phyloP scores from a whole-genome alignment of 129 eudicot species.

The Gnaphalium uliginosum region DNA sequence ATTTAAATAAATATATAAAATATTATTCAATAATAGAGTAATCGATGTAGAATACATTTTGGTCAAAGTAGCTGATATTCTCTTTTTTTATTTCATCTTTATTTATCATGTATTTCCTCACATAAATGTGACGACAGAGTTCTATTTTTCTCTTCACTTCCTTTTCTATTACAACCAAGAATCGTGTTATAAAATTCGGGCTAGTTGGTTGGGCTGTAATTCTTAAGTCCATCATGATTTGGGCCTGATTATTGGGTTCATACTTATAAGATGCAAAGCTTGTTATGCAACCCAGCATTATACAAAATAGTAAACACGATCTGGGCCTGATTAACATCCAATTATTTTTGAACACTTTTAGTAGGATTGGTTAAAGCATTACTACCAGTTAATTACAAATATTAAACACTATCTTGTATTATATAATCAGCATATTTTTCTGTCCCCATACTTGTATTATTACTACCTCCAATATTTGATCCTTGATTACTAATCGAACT shows the following conservation, averaged over 20 bases:
- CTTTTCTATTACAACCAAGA: too few species aligned
- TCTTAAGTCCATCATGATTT: neutral
- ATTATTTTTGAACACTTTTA: neutral
- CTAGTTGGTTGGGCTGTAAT: neutral
- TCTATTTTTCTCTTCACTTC: too few species aligned
- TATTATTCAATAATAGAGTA: too few species aligned
- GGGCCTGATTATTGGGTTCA: neutral
- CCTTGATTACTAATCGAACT: neutral
- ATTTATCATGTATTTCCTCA: too few species aligned
- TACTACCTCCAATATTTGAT: neutral
- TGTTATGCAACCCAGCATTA: neutral
- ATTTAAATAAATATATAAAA: too few species aligned
- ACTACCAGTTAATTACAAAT: neutral
- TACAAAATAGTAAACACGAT: too few species aligned
- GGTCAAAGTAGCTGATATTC: too few species aligned
- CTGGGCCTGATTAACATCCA: neutral
- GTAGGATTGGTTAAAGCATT: neutral
- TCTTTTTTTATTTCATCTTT: too few species aligned
- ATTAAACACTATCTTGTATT: slow-evolving; percentile 1
- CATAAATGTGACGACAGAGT: too few species aligned
- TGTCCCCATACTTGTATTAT: slow-evolving; percentile 6
- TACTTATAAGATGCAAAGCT: neutral
- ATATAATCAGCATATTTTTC: neutral
- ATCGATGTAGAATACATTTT: too few species aligned
- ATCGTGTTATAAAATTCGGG: too few species aligned